These are phyloP conservation scores for Arthrobotrys sinensis DNA, from an alignment of 2,329 filamentous ascomycete genomes.

Conservation along the genomic window DNA sequence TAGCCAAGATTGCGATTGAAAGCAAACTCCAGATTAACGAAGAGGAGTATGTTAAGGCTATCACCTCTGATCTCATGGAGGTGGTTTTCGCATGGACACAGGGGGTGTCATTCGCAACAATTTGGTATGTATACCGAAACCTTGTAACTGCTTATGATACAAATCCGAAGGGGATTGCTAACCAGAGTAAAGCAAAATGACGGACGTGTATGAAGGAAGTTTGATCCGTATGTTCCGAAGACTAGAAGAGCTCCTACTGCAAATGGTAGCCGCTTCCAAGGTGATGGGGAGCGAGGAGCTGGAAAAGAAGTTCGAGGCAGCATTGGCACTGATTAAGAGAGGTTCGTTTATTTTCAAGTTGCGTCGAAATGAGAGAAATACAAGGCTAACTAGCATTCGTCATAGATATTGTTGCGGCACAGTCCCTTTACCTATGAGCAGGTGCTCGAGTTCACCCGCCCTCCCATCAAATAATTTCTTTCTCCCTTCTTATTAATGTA, in stretches of 20 bases:
- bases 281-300: constrained; percentile 98
- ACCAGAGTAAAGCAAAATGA: constrained; percentile 85
- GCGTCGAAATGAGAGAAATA: background rate
- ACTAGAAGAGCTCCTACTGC: constrained; percentile 90
- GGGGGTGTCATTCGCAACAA: constrained; percentile 89
- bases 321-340: constrained; percentile 86
- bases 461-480: background rate
- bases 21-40: constrained; percentile 96
- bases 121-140: constrained; percentile 79
- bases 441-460: background rate
- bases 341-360: constrained; percentile 53
- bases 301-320: constrained; percentile 89
- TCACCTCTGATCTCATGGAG: constrained; percentile 98
- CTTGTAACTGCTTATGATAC: background rate
- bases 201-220: constrained; percentile 96
- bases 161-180: constrained; percentile 21
- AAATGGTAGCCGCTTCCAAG: constrained; percentile 95
- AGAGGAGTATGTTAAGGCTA: constrained; percentile 83
- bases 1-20: constrained; percentile 94
- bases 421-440: constrained; percentile 86
- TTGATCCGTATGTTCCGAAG: constrained; percentile 96
- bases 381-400: constrained; percentile 14
- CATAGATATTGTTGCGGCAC: constrained; percentile 89
- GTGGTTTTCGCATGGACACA: constrained; percentile 93
- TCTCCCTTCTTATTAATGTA: background rate